Evolutionary conservation across 352 stramenopile species (phyloP), one percentile per base, ranked within the genome.

Genomic region (Pythium oligandrum): DNA sequence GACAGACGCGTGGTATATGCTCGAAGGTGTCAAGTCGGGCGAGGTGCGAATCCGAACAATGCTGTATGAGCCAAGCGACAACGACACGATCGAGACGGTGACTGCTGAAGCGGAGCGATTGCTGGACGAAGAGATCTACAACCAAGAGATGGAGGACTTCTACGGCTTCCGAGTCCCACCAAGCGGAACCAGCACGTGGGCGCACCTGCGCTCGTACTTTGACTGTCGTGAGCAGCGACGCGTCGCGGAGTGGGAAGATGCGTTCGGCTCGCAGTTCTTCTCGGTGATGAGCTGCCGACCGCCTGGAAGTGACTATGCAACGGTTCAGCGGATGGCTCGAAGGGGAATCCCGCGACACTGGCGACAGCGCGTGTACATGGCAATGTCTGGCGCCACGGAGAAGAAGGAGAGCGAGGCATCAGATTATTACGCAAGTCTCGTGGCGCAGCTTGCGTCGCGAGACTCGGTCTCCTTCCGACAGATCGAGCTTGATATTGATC

Each of bases 401-500:
- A 91, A 86, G 60, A 61, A 87, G 54, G 44, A 58, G n/a, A 71
- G 73, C 10, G 78, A 63, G 34, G 70, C 70, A 0, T 32, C 50
- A 3, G 57, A 75, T 4, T 88, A 88, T 51, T 92, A 90, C 47
- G 30, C 46, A 2, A 48, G 56, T 48, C 66, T 92, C 3, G 65
- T 86, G 2, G 61, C 69, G 36, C 59, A 82, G 61, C 63, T 70
- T 0, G 63, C 75, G 30, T 52, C 55, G 12, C 47, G 59, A 37
- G 82, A 92, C n/a, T 78, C 75, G 5, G 50, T 70, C 5, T 59
- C 78, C 9, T 93, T 93, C 44, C 73, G 78, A 2, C 85, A 95
- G 53, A 95, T 95, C 57, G 83, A 95, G 32, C 65, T 95, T 17
- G 85, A 95, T 53, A 91, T 92, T 60, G 78, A 90, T 57, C 78